Percentiles rank a stretch among this genome's conserved stretches.
Evolutionary conservation across 208 protist genomes (phyloP).

Genomic region (Eutreptiella sp.): DNA sequence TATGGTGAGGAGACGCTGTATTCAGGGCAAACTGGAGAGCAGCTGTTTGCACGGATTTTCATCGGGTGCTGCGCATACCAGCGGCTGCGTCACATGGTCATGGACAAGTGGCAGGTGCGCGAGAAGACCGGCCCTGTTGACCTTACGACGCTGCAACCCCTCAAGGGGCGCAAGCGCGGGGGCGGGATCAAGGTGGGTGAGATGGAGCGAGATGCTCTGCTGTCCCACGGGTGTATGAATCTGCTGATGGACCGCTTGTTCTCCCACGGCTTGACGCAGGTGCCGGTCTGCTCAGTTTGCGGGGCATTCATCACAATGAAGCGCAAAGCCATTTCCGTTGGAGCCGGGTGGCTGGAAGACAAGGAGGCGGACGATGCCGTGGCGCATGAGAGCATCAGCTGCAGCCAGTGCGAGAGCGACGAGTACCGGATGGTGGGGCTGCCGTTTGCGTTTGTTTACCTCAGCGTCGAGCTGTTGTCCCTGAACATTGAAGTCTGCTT

Average conservation of each 20-base stretch:
- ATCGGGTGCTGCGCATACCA: slow-evolving; percentile 99
- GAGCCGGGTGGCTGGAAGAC: too few species aligned
- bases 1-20: slow-evolving; percentile 92
- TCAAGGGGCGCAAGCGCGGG: slow-evolving; percentile 92
- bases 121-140: slow-evolving; percentile 73
- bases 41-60: slow-evolving; percentile 95
- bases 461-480: too few species aligned
- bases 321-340: too few species aligned
- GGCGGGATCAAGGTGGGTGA: slow-evolving; percentile 99
- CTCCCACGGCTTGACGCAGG: too few species aligned
- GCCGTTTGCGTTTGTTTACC: too few species aligned
- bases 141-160: slow-evolving; percentile 92
- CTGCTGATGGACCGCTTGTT: slow-evolving; percentile 97
- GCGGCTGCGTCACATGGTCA: slow-evolving; percentile 99
- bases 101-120: slow-evolving; percentile 99
- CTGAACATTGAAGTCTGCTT: too few species aligned
- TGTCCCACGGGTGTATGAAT: slow-evolving; percentile 97
- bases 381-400: too few species aligned
- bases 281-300: too few species aligned
- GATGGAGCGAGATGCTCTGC: slow-evolving; percentile 99
- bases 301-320: too few species aligned
- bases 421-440: too few species aligned
- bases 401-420: too few species aligned
- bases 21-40: slow-evolving; percentile 86
- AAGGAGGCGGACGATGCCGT: too few species aligned